Evolutionary conservation across 345 rosid species (phyloP), one percentile per base, ranked within the genome.

Genomic region (Acer campestre): DNA sequence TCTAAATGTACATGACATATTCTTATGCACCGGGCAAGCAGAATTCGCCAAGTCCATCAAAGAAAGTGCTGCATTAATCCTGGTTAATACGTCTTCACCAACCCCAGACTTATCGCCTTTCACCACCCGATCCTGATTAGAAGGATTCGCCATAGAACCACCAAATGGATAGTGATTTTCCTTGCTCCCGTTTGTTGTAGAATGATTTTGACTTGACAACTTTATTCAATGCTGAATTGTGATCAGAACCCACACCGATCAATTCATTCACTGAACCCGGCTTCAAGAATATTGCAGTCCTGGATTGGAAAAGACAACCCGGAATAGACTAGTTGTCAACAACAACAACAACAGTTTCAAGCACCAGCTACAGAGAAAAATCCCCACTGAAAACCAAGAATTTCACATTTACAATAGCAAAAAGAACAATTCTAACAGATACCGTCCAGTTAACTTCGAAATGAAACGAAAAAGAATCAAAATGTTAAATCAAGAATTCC

Each of bases 161-260:
- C 59, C 80, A 31, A 80, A 42, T 17, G 77, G 79, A 70, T 44
- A 66, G 7, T 63, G 61, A 13, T 61, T 46, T 10, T 20, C 64
- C 74, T 81, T 68, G 29, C 55, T 67, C 75, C 77, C 75, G 12
- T 76, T 73, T n/a, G 48, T 38, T 58, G n/a, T 49, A 17, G 10
- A 46, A 29, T 10, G 51, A 69, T 13, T 29, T 69, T n/a, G 46
- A 44, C 29, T 29, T 7, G 42, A 35, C 73, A 61, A 61, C 25
- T 72, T 72, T 73, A 10, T 48, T 44, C 25, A 74, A 40, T 10
- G 75, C 17, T 10, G 77, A 65, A 31, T 63, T 48, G 64, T 35
- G 38, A 35, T 78, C 78, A 12, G 72, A 44, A 61, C 81, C 81
- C 10, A 71, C 67, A 62, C 78, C 74, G 81, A 80, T 86, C 49